Base-by-base conservation (phyloP, 257 asterid species). In the Primulina tabacum region DNA sequence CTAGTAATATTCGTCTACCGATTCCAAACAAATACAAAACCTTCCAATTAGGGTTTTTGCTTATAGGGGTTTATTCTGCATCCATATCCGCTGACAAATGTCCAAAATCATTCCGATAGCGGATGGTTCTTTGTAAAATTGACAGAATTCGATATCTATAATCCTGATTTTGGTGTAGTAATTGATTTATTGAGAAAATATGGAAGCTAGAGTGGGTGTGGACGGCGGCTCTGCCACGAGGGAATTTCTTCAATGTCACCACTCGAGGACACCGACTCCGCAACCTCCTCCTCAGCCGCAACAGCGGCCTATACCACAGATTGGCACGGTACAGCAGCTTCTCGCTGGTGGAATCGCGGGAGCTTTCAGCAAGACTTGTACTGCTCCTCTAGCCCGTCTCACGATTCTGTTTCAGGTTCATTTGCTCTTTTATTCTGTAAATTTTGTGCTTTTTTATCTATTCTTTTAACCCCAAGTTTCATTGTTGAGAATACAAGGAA, bases 341-440 rank as follows among this genome's bases (percentile, higher is more conserved):
- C 90, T 92, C 65, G 96, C 96, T 38, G 98, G 98, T 40, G 98
- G 98, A 14, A 77, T 92, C 18, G 98, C 98, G 65, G 98, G 98
- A 62, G 98, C 98, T 72, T 92, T 92, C 75, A 83, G 97, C 82
- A 92, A 92, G 79, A 90, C 98, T 11, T 92, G 98, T 70, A 92
- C 98, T 57, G 98, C 98, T 47, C 98, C 98, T 59, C 79, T 90
- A 10, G 88, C 97, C 70, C 96, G 97, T 11, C 97, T 92, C 75
- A 90, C 97, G 69, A 90, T 90, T 80, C 95, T 92, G 11, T 92
- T 90, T 79, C 98, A 92, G 97, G 98, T 92, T 55, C 47, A 10
- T 3, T 29, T 76, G 47, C 37, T n/a, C 1, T 50, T 60, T 17
- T 33, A 18, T 7, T 40, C 57, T 50, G 8, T 50, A 2, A 47